Conservation (phyloP, 257 asterid genomes). For the Fraxinus excelsior region DNA sequence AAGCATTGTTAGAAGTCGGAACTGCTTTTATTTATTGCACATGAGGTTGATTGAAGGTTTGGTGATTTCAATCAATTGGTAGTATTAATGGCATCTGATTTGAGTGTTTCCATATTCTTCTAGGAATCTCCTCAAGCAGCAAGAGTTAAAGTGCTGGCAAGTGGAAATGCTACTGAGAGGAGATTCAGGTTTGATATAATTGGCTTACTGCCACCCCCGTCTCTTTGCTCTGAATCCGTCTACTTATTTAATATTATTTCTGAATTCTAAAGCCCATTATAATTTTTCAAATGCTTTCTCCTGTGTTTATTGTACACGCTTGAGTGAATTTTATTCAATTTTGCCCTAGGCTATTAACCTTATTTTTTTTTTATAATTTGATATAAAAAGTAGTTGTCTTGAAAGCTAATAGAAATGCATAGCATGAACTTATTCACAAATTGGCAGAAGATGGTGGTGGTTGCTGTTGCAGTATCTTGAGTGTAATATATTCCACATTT, state of each 20-base stretch:
- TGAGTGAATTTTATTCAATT: neutral
- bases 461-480: neutral
- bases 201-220: constrained; percentile 8
- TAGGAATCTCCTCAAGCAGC: constrained; percentile 99
- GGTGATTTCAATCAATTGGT: constrained; percentile 11
- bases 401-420: neutral
- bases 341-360: neutral
- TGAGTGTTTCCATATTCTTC: constrained; percentile 20
- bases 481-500: neutral
- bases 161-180: constrained; percentile 98
- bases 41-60: neutral
- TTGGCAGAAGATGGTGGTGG: neutral
- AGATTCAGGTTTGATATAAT: constrained; percentile 76
- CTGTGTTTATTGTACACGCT: neutral
- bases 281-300: neutral
- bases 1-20: neutral
- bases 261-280: neutral
- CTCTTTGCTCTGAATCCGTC: constrained; percentile 15
- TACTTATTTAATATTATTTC: constrained; percentile 11
- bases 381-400: too few relatives aligned
- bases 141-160: constrained; percentile 94
- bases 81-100: constrained; percentile 1
- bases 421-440: neutral
- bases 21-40: constrained; percentile 9
- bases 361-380: too few relatives aligned